Evolutionary conservation across 345 rosid species (phyloP).

Genomic region (Rhodamnia argentea): DNA sequence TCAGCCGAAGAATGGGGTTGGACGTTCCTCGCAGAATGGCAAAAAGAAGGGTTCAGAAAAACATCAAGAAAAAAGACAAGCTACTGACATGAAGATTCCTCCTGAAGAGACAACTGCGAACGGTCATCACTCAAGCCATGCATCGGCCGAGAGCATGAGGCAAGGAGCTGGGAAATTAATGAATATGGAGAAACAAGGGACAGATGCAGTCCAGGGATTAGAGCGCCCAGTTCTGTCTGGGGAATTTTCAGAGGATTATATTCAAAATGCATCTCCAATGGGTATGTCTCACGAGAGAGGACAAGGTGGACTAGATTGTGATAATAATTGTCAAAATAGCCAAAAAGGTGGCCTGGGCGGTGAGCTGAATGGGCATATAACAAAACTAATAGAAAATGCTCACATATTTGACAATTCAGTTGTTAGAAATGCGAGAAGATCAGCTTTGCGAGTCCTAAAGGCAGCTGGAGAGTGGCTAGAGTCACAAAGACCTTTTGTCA

Average conservation of each 20-base stretch:
- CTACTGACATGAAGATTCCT: slow-evolving; percentile 26
- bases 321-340: slow-evolving; percentile 21
- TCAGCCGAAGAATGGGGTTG: slow-evolving; percentile 69
- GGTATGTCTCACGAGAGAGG: slow-evolving; percentile 16
- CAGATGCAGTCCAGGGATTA: slow-evolving; percentile 10
- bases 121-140: slow-evolving; percentile 26
- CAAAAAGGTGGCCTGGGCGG: slow-evolving; percentile 17
- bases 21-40: slow-evolving; percentile 33
- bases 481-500: slow-evolving; percentile 44
- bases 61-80: slow-evolving; percentile 23
- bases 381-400: slow-evolving; percentile 30
- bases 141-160: slow-evolving; percentile 3
- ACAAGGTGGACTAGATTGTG: slow-evolving; percentile 21
- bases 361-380: slow-evolving; percentile 34
- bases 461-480: slow-evolving; percentile 46
- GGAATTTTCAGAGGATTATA: slow-evolving; percentile 14
- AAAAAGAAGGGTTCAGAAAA: slow-evolving; percentile 42
- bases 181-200: slow-evolving; percentile 26
- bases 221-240: slow-evolving; percentile 7
- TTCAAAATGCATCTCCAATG: slow-evolving; percentile 16
- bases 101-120: slow-evolving; percentile 33
- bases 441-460: slow-evolving; percentile 20
- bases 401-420: slow-evolving; percentile 31
- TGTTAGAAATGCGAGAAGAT: slow-evolving; percentile 35
- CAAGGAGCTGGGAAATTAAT: slow-evolving; percentile 12